phyloP scores from a whole-genome alignment of 768 basidiomycete species.

The Fomitopsis serialis region DNA sequence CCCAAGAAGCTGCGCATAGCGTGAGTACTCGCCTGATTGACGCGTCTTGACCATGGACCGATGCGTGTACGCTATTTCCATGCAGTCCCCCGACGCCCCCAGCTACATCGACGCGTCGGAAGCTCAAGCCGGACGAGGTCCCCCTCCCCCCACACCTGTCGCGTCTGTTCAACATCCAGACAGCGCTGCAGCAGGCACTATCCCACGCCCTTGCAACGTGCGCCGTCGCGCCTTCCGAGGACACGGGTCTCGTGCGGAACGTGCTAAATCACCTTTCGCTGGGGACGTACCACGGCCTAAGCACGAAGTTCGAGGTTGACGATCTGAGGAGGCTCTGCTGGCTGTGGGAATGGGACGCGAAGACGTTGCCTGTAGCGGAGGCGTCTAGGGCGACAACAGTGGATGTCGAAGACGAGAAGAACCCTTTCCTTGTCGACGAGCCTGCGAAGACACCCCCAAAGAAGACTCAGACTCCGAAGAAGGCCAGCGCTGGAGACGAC shows the following conservation, averaged over 20 bases:
- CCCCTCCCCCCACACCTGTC: slow-evolving; percentile 52
- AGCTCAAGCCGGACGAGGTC: slow-evolving; percentile 12
- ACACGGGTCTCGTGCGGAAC: slow-evolving; percentile 70
- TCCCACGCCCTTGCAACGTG: slow-evolving; percentile 83
- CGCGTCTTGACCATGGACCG: slow-evolving; percentile 2
- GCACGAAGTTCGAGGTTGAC: slow-evolving; percentile 56
- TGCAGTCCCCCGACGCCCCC: slow-evolving; percentile 59
- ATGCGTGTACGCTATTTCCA: slow-evolving; percentile 1
- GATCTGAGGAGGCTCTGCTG: slow-evolving; percentile 77
- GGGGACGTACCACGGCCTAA: slow-evolving; percentile 60
- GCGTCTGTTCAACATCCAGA: slow-evolving; percentile 60
- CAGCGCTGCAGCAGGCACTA: slow-evolving; percentile 72
- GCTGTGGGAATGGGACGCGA: slow-evolving; percentile 85
- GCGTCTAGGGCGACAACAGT: slow-evolving; percentile 3
- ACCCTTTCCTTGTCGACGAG: slow-evolving; percentile 45
- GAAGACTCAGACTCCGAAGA: background rate
- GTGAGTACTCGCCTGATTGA: background rate
- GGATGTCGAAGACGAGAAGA: slow-evolving; percentile 19
- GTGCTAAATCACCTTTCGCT: slow-evolving; percentile 76
- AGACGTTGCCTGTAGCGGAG: slow-evolving; percentile 28
- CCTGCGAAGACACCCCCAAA: slow-evolving; percentile 11
- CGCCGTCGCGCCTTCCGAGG: slow-evolving; percentile 69
- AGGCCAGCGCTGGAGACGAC: background rate
- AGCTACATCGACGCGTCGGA: slow-evolving; percentile 36
- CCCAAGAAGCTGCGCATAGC: slow-evolving; percentile 58